Conservation (phyloP, 129 eudicot genomes). For the Lactuca saligna region DNA sequence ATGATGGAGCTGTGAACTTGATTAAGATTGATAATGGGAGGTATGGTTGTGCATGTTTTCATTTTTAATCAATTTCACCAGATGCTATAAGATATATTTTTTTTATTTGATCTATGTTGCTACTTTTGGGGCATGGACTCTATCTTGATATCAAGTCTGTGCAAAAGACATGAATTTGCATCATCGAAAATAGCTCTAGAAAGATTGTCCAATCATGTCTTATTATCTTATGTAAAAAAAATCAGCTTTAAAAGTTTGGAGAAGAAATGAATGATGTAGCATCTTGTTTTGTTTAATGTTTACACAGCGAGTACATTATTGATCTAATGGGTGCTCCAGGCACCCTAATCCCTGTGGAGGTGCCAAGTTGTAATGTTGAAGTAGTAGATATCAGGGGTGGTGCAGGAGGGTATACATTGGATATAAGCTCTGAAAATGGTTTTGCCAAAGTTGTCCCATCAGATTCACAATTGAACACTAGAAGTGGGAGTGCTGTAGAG, state of each 20-base stretch:
- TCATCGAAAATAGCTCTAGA: too few species aligned
- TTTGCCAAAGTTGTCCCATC: constrained; percentile 28
- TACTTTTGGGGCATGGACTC: too few species aligned
- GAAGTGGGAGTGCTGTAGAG: constrained; percentile 15
- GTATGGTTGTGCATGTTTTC: constrained; percentile 33
- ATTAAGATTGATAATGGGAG: constrained; percentile 77
- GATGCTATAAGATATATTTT: too few species aligned
- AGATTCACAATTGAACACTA: constrained; percentile 21
- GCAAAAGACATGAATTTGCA: too few species aligned
- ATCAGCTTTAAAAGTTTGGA: too few species aligned
- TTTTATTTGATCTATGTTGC: too few species aligned
- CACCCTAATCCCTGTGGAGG: constrained; percentile 81
- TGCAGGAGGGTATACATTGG: too few species aligned
- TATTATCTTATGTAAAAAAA: too few species aligned
- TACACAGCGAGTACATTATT: constrained; percentile 79
- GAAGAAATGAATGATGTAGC: constrained; percentile 2
- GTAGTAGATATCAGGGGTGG: constrained; percentile 18
- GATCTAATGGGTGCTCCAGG: constrained; percentile 98
- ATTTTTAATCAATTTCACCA: too few species aligned
- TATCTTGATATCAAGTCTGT: too few species aligned
- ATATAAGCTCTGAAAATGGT: background rate
- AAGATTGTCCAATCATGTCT: too few species aligned
- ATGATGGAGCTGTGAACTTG: constrained; percentile 92
- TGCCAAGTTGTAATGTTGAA: constrained; percentile 51
- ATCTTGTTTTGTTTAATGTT: constrained; percentile 26